Evolutionary conservation across 495 filamentous ascomycete species (phyloP).

Genomic region (Podospora didyma): DNA sequence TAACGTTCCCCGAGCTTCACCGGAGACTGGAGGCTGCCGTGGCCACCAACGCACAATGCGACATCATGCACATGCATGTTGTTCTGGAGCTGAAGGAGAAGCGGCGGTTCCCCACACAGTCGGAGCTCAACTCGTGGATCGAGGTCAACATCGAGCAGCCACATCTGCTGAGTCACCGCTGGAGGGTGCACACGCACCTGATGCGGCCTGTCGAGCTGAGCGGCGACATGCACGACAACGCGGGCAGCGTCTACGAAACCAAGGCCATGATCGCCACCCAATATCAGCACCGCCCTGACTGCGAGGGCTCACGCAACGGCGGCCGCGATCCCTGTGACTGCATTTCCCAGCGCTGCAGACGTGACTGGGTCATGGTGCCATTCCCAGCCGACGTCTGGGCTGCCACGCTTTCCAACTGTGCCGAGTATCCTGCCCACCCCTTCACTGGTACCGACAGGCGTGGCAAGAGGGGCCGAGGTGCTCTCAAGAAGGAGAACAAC

Average conservation of each 20-base stretch:
- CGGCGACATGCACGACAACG: slow-evolving; percentile 22
- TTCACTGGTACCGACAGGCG: slow-evolving; percentile 11
- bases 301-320: slow-evolving; percentile 29
- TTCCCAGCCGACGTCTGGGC: slow-evolving; percentile 50
- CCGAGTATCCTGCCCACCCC: slow-evolving; percentile 37
- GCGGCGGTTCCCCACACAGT: slow-evolving; percentile 40
- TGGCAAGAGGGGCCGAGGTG: neutral
- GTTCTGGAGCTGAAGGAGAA: slow-evolving; percentile 43
- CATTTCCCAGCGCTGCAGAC: slow-evolving; percentile 18
- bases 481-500: slow-evolving; percentile 13
- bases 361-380: slow-evolving; percentile 36
- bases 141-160: slow-evolving; percentile 45
- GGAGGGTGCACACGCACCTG: slow-evolving; percentile 46
- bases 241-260: slow-evolving; percentile 26
- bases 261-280: slow-evolving; percentile 30
- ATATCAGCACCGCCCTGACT: slow-evolving; percentile 37
- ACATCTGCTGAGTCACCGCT: slow-evolving; percentile 41
- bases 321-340: slow-evolving; percentile 30
- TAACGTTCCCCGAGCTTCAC: slow-evolving; percentile 40
- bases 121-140: slow-evolving; percentile 45
- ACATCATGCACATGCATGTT: slow-evolving; percentile 50
- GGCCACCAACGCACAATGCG: slow-evolving; percentile 34
- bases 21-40: slow-evolving; percentile 35
- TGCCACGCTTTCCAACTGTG: slow-evolving; percentile 41
- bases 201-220: slow-evolving; percentile 45